These are phyloP conservation scores for Fusarium circinatum DNA, from an alignment of 2,329 filamentous ascomycete species.

Conservation along the genomic window DNA sequence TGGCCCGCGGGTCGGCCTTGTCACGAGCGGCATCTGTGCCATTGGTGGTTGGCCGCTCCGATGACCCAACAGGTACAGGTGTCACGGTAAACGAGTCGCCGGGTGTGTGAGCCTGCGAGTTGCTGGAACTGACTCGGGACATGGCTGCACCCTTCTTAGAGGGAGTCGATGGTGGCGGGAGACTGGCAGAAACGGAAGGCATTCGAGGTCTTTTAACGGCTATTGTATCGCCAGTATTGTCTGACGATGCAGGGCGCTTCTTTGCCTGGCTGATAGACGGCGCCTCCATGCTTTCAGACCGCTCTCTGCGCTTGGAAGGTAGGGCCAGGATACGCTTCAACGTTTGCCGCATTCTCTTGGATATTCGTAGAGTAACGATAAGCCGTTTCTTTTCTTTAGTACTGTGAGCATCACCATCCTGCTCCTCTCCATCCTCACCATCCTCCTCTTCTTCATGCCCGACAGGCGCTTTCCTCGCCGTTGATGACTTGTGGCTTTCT, in stretches of 20 bases:
- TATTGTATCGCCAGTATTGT: constrained; percentile 50
- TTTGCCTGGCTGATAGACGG: constrained; percentile 50
- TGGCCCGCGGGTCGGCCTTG: constrained; percentile 42
- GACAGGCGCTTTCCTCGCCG: constrained; percentile 42
- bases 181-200: constrained; percentile 51
- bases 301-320: constrained; percentile 48
- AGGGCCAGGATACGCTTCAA: constrained; percentile 60
- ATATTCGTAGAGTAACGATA: constrained; percentile 61
- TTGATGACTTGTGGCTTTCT: constrained; percentile 32
- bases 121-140: constrained; percentile 64
- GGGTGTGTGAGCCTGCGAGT: constrained; percentile 63
- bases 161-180: constrained; percentile 60
- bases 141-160: constrained; percentile 62
- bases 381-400: constrained; percentile 43
- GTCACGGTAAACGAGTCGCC: constrained; percentile 54
- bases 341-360: constrained; percentile 57
- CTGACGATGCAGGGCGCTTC: constrained; percentile 59
- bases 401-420: constrained; percentile 48
- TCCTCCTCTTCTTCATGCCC: constrained; percentile 49
- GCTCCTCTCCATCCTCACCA: constrained; percentile 46
- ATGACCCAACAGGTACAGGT: constrained; percentile 41
- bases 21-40: constrained; percentile 46
- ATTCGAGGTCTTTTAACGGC: constrained; percentile 56
- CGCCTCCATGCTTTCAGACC: constrained; percentile 55
- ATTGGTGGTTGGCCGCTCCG: constrained; percentile 44